phyloP scores from a whole-genome alignment of 257 asterid species.

The Linaria vulgaris region DNA sequence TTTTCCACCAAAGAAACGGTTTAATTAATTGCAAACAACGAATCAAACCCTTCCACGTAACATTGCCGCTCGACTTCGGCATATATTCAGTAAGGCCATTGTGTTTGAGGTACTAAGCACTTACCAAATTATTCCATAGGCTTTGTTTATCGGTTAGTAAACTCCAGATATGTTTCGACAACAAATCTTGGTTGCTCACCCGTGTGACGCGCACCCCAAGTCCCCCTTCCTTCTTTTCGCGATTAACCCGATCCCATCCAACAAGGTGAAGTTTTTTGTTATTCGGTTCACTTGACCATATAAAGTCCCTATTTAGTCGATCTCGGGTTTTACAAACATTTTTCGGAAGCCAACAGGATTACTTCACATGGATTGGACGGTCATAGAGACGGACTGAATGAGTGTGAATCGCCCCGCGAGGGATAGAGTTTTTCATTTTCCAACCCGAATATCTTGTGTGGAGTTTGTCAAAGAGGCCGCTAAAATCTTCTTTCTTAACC shows the following conservation, averaged over 20 bases:
- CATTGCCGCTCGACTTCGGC: background rate
- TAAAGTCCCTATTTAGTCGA: background rate
- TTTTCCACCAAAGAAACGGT: background rate
- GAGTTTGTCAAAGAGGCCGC: background rate
- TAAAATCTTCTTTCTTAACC: background rate
- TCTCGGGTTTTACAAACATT: background rate
- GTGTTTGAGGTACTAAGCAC: too few species aligned
- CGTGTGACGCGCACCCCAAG: background rate
- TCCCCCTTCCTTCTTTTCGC: background rate
- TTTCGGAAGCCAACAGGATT: background rate
- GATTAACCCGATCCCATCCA: background rate
- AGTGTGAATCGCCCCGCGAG: background rate
- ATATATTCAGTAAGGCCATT: background rate
- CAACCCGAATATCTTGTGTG: background rate
- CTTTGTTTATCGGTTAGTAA: background rate
- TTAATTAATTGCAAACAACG: background rate
- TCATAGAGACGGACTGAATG: background rate
- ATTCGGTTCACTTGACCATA: background rate
- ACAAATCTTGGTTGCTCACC: background rate
- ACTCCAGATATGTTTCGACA: background rate
- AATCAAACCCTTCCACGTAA: background rate
- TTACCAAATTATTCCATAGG: background rate
- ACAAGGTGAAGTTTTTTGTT: background rate
- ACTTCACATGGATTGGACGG: background rate
- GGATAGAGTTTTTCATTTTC: background rate